A percentile compares a stretch with the other conserved stretches of the same genome.
These are phyloP conservation scores for Rhododendron mucronatum DNA, from an alignment of 148 eudicot species.

Conservation along the genomic window DNA sequence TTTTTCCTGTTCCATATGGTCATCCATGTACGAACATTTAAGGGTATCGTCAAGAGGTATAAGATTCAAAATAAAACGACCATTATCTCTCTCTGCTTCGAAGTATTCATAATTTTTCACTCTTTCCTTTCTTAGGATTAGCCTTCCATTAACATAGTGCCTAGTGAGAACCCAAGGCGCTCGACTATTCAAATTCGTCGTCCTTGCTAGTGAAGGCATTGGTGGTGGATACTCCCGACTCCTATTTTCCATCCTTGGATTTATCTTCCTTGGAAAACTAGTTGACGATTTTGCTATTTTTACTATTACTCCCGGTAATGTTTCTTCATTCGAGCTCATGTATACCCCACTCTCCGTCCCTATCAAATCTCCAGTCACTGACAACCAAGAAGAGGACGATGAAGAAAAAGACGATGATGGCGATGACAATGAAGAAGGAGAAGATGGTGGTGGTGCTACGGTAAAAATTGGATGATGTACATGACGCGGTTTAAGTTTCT, in stretches of 20 bases:
- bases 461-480: background rate
- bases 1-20: background rate
- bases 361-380: background rate
- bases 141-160: slow-evolving; percentile 8
- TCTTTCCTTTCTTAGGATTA: slow-evolving; percentile 5
- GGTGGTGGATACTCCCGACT: slow-evolving; percentile 19
- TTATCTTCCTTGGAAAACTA: background rate
- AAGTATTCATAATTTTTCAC: slow-evolving; percentile 11
- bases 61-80: slow-evolving; percentile 10
- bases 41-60: background rate
- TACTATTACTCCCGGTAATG: background rate
- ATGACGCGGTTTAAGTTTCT: background rate
- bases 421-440: background rate
- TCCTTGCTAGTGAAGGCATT: slow-evolving; percentile 4
- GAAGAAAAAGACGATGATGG: background rate
- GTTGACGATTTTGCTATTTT: background rate
- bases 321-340: background rate
- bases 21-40: background rate
- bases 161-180: slow-evolving; percentile 10
- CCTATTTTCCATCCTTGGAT: background rate
- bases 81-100: slow-evolving; percentile 6
- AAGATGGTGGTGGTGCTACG: background rate
- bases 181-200: background rate
- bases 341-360: slow-evolving; percentile 9
- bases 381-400: background rate